These are phyloP conservation scores for Phytophthora pluvialis DNA, from an alignment of 352 stramenopile genomes.

Conservation along the genomic window DNA sequence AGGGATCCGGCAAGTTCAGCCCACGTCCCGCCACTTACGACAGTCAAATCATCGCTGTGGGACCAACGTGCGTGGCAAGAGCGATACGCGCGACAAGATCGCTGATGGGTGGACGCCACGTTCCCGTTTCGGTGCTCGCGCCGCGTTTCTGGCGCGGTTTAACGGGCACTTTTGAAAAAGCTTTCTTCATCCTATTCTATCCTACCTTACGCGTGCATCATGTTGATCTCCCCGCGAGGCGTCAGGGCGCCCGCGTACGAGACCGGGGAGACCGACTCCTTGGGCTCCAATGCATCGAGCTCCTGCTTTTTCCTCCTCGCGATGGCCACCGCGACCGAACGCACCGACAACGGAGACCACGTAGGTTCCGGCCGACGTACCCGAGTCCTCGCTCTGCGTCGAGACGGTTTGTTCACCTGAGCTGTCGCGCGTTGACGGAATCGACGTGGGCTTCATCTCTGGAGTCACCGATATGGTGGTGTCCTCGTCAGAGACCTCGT, in stretches of 20 bases:
- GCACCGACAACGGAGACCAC: constrained; percentile 16
- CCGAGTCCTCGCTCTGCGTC: constrained; percentile 8
- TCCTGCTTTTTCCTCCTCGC: constrained; percentile 59
- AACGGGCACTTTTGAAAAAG: constrained; percentile 7
- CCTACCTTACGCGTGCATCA: constrained; percentile 26
- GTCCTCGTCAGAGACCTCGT: constrained; percentile 4
- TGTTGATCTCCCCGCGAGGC: constrained; percentile 41
- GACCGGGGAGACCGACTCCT: constrained; percentile 32
- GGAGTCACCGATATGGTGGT: constrained; percentile 12
- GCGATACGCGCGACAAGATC: constrained; percentile 22
- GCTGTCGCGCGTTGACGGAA: not conserved
- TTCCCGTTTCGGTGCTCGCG: constrained; percentile 24
- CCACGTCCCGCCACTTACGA: constrained; percentile 9
- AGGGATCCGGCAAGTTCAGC: constrained; percentile 19
- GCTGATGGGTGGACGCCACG: constrained; percentile 24
- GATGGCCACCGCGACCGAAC: constrained; percentile 39
- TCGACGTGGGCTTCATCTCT: constrained; percentile 6
- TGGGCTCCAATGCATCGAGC: constrained; percentile 43
- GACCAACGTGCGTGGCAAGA: constrained; percentile 18
- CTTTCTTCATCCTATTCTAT: constrained; percentile 28
- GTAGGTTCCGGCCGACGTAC: constrained; percentile 5
- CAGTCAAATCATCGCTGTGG: constrained; percentile 28
- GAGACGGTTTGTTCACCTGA: constrained; percentile 12
- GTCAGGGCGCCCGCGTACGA: constrained; percentile 35
- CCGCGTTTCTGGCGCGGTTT: not conserved